Conservation (phyloP, 108 stramenopile genomes). For the Seminavis robusta region DNA sequence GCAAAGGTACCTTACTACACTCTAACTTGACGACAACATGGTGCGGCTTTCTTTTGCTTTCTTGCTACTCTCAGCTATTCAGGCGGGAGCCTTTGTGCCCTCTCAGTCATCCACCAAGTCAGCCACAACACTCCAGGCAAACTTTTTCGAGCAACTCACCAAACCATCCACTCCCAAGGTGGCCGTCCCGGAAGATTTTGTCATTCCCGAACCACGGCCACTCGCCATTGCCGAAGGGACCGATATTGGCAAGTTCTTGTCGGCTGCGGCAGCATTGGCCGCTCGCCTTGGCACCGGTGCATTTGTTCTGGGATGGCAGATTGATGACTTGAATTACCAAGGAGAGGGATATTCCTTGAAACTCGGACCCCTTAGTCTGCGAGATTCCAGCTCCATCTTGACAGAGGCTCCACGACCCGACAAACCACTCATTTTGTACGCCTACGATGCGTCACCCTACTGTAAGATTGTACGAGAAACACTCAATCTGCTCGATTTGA, state of each 20-base stretch:
- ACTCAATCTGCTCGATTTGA: conserved; percentile 77
- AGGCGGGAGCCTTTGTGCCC: too few species aligned
- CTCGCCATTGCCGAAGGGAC: too few species aligned
- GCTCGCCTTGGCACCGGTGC: background rate
- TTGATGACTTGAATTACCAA: background rate
- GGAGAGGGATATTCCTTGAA: conserved; percentile 41
- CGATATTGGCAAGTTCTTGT: conserved; percentile 1
- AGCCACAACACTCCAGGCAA: too few species aligned
- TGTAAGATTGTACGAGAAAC: conserved; percentile 88
- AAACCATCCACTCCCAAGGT: too few species aligned
- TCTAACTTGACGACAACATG: too few species aligned
- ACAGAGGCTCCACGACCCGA: conserved; percentile 34
- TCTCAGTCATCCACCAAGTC: too few species aligned
- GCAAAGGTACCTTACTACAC: too few species aligned
- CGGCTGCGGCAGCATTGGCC: background rate
- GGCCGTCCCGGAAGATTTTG: too few species aligned
- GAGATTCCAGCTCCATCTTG: conserved; percentile 70
- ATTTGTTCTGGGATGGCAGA: conserved; percentile 3
- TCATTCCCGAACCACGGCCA: too few species aligned
- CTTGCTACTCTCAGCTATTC: too few species aligned
- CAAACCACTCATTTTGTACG: conserved; percentile 83
- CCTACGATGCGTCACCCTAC: conserved; percentile 82
- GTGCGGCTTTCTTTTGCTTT: too few species aligned
- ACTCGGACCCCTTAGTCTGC: conserved; percentile 54
- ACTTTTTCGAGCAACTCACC: too few species aligned